Percentiles rank a stretch among this genome's conserved stretches.
phyloP scores from a whole-genome alignment of 2,329 filamentous ascomycete genomes.

The Penicillium decumbens region DNA sequence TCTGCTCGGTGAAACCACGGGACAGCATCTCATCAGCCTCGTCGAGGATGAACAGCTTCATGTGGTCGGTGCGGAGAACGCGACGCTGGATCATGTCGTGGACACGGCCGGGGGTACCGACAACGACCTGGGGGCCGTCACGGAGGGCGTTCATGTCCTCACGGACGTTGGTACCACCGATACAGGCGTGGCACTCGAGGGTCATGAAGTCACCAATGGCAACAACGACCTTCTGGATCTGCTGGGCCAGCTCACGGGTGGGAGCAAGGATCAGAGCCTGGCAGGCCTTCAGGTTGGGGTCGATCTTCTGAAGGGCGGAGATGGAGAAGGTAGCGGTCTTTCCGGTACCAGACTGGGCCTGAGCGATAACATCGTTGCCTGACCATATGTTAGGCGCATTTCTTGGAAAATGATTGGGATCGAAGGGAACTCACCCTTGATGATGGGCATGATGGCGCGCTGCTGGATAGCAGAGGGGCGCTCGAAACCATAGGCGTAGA shows the following conservation, averaged over 20 bases:
- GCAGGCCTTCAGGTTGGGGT: constrained; percentile 88
- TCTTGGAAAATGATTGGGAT: background rate
- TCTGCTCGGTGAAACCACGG: constrained; percentile 94
- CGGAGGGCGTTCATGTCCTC: constrained; percentile 97
- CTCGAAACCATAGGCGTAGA: constrained; percentile 99
- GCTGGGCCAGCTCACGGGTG: constrained; percentile 92
- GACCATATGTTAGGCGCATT: constrained; percentile 17
- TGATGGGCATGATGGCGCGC: constrained; percentile 99
- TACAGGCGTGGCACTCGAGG: constrained; percentile 97
- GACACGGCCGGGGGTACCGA: constrained; percentile 93
- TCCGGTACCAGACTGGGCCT: constrained; percentile 99
- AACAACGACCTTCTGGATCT: constrained; percentile 98
- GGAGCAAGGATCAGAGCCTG: constrained; percentile 97
- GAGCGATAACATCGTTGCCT: constrained; percentile 98
- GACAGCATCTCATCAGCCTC: constrained; percentile 70
- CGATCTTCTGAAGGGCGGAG: constrained; percentile 97
- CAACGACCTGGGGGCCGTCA: constrained; percentile 96
- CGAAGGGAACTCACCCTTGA: constrained; percentile 72
- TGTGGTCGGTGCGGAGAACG: constrained; percentile 66
- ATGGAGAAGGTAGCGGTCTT: constrained; percentile 99
- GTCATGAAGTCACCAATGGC: constrained; percentile 99
- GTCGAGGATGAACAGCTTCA: constrained; percentile 74
- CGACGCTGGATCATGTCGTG: constrained; percentile 76
- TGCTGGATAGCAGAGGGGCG: constrained; percentile 99
- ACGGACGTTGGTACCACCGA: constrained; percentile 94